These are phyloP conservation scores for Lavandula angustifolia DNA, from an alignment of 257 asterid genomes.

Conservation along the genomic window DNA sequence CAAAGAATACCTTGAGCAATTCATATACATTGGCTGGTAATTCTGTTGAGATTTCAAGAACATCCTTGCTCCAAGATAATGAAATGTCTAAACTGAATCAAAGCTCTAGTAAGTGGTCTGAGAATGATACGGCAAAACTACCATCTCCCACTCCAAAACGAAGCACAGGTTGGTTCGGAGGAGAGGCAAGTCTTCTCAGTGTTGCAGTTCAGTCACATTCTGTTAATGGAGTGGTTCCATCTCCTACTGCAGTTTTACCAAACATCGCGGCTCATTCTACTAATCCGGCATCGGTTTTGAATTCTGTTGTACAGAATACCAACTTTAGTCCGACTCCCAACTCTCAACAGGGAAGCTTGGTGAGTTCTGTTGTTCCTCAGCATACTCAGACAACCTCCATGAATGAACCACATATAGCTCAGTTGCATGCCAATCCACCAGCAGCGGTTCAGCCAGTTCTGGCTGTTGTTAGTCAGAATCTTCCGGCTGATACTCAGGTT, in stretches of 20 bases:
- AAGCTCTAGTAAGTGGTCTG: slow-evolving; percentile 48
- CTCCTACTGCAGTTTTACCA: slow-evolving; percentile 52
- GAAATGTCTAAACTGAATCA: slow-evolving; percentile 48
- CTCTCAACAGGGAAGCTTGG: too few relatives aligned
- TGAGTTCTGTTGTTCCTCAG: slow-evolving; percentile 36
- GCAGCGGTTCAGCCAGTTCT: slow-evolving; percentile 44
- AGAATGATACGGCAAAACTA: slow-evolving; percentile 47
- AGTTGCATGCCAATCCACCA: slow-evolving; percentile 44
- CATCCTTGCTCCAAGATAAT: slow-evolving; percentile 41
- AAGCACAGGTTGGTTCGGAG: too few relatives aligned
- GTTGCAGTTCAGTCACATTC: slow-evolving; percentile 41
- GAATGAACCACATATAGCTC: slow-evolving; percentile 46
- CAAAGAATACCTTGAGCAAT: slow-evolving; percentile 32
- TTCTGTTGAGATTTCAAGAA: slow-evolving; percentile 37
- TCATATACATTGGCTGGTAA: slow-evolving; percentile 36
- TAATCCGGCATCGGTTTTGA: slow-evolving; percentile 45
- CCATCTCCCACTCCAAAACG: slow-evolving; percentile 86
- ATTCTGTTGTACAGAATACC: slow-evolving; percentile 45
- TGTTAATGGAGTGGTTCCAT: slow-evolving; percentile 42
- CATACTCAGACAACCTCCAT: slow-evolving; percentile 36
- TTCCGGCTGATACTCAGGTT: slow-evolving; percentile 44
- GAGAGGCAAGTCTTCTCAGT: slow-evolving; percentile 38
- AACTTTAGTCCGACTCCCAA: slow-evolving; percentile 53
- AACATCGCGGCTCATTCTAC: slow-evolving; percentile 41
- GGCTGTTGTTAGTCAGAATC: slow-evolving; percentile 47